Conservation (phyloP, 2,329 filamentous ascomycete genomes). For the Diplodia sapinea region DNA sequence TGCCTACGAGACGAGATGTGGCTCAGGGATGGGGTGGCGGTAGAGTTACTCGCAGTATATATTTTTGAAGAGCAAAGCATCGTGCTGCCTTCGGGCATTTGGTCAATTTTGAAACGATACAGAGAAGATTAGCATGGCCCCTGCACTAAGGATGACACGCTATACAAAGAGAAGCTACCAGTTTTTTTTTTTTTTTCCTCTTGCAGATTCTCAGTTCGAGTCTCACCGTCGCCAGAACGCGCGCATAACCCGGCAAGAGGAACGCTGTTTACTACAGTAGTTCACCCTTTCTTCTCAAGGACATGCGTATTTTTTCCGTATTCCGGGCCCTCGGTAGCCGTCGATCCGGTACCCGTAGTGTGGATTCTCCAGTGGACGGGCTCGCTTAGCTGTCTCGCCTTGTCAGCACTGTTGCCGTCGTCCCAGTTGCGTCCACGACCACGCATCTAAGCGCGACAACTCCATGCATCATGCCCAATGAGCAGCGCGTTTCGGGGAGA, state of each 20-base stretch:
- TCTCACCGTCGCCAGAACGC: not conserved
- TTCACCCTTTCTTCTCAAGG: not conserved
- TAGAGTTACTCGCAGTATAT: not conserved
- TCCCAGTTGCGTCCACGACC: not conserved
- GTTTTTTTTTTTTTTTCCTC: slow-evolving; percentile 23
- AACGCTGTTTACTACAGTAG: not conserved
- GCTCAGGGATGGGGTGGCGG: not conserved
- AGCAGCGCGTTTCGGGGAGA: slow-evolving; percentile 4
- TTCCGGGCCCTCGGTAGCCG: not conserved
- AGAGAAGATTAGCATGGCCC: slow-evolving; percentile 62
- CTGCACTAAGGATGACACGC: slow-evolving; percentile 70
- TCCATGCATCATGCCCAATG: slow-evolving; percentile 2
- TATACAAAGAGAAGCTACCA: slow-evolving; percentile 27
- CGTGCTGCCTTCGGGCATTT: slow-evolving; percentile 13
- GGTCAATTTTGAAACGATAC: slow-evolving; percentile 55
- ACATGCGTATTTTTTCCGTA: not conserved
- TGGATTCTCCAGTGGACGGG: not conserved
- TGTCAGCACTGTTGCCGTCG: not conserved
- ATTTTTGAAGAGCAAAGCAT: accelerated
- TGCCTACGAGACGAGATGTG: not conserved
- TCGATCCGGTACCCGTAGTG: not conserved
- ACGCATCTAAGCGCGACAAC: not conserved
- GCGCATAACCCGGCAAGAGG: not conserved
- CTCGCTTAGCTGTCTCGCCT: slow-evolving; percentile 1
- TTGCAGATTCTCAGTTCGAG: not conserved